Base-by-base conservation (phyloP, 805 yeast genomes). In the Teunomyces lycoperdinae region DNA sequence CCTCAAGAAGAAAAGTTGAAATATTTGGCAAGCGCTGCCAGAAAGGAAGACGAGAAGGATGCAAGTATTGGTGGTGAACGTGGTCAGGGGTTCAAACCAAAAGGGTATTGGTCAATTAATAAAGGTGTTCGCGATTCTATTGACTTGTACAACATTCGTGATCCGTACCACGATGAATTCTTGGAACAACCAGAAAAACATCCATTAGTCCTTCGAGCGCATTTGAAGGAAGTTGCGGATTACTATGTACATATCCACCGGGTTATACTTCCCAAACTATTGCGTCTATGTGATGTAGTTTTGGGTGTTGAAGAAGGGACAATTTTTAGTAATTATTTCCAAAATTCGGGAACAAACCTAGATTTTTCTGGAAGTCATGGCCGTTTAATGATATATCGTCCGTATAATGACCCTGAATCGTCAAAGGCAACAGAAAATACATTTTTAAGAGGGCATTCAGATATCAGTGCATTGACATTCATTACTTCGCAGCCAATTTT, bases 271-370 rank as follows among this genome's bases (percentile, higher is more conserved):
- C 54, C 61, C 27, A 71, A 68, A 48, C 58, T 77, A 3, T 56
- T 69, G 6, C 57, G 55, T 7, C 57, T 77, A 40, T 71, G 78
- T 55, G 81, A 77, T 54, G 61, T 75, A 42, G 66, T 76, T 9
- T 58, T 77, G 45, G 74, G 72, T 50, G 56, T 76, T n/a, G 78
- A 77, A 3, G 80, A 77, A 50, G 81, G 80, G 1, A 61, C 68
- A 1, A 47, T 73, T 9, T 72, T 63, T 60, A 61, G 66, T 9
- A 57, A 64, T 13, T 66, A 66, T 51, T 77, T 71, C 58, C 58
- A 64, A 24, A 63, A 65, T 5, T 42, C 50, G 9, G 65, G 60
- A 13, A 66, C 64, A 17, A 66, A 73, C 9, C 26, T 28, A 14
- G 44, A 45, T 20, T 60, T 61, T 24, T 67, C 71, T 1, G 80